phyloP scores from a whole-genome alignment of 495 filamentous ascomycete species.

The Aspergillus baeticus region DNA sequence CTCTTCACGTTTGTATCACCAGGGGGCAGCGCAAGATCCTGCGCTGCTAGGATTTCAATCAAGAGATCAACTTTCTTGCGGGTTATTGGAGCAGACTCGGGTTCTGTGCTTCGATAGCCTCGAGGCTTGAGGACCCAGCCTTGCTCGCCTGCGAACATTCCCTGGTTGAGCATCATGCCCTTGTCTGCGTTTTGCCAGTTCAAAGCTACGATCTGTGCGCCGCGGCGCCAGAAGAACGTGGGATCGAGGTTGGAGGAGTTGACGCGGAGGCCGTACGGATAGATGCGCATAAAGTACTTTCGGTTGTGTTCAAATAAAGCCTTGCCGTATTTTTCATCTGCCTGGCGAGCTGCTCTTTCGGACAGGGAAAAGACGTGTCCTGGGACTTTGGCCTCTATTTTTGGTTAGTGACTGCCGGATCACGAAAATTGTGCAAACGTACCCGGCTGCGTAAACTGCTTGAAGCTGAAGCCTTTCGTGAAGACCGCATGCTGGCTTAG shows the following conservation, averaged over 20 bases:
- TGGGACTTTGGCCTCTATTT: conserved; percentile 64
- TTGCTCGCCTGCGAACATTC: conserved; percentile 77
- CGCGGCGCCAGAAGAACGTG: conserved; percentile 78
- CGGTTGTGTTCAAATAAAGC: conserved; percentile 80
- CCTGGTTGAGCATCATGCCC: conserved; percentile 94
- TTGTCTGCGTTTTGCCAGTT: conserved; percentile 93
- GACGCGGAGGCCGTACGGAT: conserved; percentile 80
- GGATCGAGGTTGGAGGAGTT: conserved; percentile 85
- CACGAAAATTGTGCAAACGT: conserved; percentile 1
- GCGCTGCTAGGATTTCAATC: conserved; percentile 53
- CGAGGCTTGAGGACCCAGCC: conserved; percentile 86
- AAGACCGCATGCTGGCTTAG: conserved; percentile 79
- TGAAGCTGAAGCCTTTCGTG: conserved; percentile 77
- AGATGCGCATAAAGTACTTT: conserved; percentile 82
- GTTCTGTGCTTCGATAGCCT: conserved; percentile 53
- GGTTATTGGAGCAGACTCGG: conserved; percentile 20
- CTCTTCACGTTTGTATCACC: conserved; percentile 53
- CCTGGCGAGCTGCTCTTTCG: conserved; percentile 71
- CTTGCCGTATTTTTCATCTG: conserved; percentile 58
- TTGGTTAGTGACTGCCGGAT: background rate
- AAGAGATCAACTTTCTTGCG: conserved; percentile 40
- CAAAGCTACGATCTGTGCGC: conserved; percentile 87
- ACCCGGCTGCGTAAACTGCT: conserved; percentile 60
- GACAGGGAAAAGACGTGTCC: conserved; percentile 86
- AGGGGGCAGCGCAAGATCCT: conserved; percentile 48